phyloP scores from a whole-genome alignment of 108 stramenopile species.

The Mediolabrus comicus region DNA sequence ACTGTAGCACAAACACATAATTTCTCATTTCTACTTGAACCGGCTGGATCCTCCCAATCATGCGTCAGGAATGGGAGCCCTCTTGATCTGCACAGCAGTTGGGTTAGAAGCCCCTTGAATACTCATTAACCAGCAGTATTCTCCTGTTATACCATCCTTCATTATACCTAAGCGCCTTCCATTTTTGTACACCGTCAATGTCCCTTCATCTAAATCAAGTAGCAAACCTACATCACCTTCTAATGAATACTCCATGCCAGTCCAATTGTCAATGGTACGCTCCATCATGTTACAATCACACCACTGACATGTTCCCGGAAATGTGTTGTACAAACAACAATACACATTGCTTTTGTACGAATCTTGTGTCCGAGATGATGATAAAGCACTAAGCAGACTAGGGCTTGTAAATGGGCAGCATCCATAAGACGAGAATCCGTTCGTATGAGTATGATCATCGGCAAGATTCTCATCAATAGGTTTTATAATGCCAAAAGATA shows the following conservation, averaged over 20 bases:
- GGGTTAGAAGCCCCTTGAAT: neutral
- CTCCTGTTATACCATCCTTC: neutral
- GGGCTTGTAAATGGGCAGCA: neutral
- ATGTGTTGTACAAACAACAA: neutral
- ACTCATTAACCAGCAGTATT: conserved; percentile 6
- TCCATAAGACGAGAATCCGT: too few species aligned
- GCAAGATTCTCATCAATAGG: neutral
- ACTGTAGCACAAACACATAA: too few species aligned
- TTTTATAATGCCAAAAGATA: neutral
- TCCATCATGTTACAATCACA: neutral
- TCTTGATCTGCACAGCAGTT: neutral
- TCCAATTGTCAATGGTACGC: neutral
- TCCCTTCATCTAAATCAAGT: neutral
- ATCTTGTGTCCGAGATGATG: neutral
- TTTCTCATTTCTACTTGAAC: neutral
- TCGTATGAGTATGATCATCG: neutral
- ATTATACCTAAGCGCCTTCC: neutral
- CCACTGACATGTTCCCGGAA: neutral
- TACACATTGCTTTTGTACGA: neutral
- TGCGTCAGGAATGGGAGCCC: neutral
- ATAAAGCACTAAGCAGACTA: neutral
- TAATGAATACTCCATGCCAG: neutral
- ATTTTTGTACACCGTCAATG: conserved; percentile 1
- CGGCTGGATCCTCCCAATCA: neutral
- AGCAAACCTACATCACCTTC: conserved; percentile 1